Evolutionary conservation across 1,139 yeast genomes (phyloP).

Genomic region (Geotrichum candidum): DNA sequence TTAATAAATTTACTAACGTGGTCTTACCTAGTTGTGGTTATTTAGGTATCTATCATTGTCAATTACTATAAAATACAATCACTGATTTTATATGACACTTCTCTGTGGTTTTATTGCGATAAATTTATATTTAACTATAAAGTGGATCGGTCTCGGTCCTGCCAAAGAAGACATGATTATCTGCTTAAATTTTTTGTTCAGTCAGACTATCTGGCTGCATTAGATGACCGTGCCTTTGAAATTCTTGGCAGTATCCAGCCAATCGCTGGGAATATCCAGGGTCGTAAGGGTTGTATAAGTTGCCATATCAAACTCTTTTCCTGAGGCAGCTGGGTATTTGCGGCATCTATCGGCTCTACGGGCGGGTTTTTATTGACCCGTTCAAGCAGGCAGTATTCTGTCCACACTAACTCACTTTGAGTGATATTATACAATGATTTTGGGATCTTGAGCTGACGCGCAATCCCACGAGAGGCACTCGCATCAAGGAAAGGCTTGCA

Average conservation of each 20-base stretch:
- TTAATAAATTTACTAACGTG: no score
- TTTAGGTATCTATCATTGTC: no score
- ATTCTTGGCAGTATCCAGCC: background rate
- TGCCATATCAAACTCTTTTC: background rate
- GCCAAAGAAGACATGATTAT: constrained; percentile 56
- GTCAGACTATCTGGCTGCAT: background rate
- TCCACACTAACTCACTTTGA: constrained; percentile 25
- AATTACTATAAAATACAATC: no score
- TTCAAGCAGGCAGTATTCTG: constrained; percentile 30
- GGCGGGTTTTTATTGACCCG: background rate
- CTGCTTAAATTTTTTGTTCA: constrained; percentile 6
- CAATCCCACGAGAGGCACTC: constrained; percentile 37
- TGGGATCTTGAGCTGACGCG: constrained; percentile 39
- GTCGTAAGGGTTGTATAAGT: no score
- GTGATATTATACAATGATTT: constrained; percentile 22
- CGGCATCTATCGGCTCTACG: background rate
- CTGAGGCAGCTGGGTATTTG: no score
- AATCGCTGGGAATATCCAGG: no score
- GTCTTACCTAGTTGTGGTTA: no score
- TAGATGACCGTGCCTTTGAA: background rate
- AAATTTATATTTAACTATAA: constrained; percentile 42
- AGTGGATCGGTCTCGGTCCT: constrained; percentile 99
- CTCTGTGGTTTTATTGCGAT: no score
- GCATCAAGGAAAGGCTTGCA: constrained; percentile 38
- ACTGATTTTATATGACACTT: no score